Base-by-base conservation (phyloP, 2,329 filamentous ascomycete genomes). In the Thermochaetoides dissita region DNA sequence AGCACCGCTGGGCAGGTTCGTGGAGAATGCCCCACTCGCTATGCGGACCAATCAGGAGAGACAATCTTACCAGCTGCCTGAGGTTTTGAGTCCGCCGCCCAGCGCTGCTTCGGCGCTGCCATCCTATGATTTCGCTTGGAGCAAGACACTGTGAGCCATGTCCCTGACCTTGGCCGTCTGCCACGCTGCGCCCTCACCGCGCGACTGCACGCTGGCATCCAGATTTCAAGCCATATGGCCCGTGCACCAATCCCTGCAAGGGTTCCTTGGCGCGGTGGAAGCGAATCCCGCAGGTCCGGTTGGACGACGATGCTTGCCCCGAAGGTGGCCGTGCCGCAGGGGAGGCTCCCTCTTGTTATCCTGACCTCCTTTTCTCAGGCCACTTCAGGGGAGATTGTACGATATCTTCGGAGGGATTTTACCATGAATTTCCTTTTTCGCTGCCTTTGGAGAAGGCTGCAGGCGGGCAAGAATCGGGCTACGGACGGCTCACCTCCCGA, bases 51-150 rank as follows among this genome's bases (percentile, higher is more conserved):
- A 54, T 54, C 44, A 50, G n/a, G 37, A 11, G 24, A 9, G 2
- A 2, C 2, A 11, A n/a, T 9, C 35, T 42, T 29, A 6, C 37
- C 43, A 36, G 37, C 41, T 45, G 45, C 46, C 45, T 45, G 38
- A 29, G 39, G 7, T 40, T 51, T 37, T 51, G 52, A 54, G 50
- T 49, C 49, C 47, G 38, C 42, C 42, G 30, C 4, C 43, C 24
- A 39, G 36, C 24, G 28, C 37, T 17, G 36, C 28, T 30, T 34
- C 46, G 36, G 6, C 24, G n/a, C 41, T 34, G 40, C 31, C 45
- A 47, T 28, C 51, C 49, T 49, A 53, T 50, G 46, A 47, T 47
- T 45, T 50, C 35, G 42, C 45, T 47, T 30, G 35, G 12, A 39
- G 17, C 42, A 37, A 41, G 43, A 40, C 37, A 47, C 29, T 40